Base-by-base conservation (phyloP, 768 basidiomycete species). In the Leccinum subtestaceum region DNA sequence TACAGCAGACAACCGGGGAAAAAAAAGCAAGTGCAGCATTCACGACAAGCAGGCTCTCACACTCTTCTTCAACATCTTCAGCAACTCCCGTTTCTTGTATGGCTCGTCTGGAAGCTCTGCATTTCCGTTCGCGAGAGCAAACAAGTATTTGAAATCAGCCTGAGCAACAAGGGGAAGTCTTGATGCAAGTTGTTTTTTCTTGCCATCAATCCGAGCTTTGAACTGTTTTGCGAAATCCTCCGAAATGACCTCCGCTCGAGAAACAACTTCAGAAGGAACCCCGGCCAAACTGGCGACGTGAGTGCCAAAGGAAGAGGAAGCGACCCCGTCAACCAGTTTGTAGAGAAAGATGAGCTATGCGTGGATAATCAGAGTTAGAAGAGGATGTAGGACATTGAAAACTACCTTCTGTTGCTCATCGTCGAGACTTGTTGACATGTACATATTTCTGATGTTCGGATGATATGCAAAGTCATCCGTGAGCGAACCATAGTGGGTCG, bases 231-330 rank as follows among this genome's bases (percentile, higher is more conserved):
- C 91, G 69, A 95, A 95, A 67, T 91, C 87, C 55, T 84, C 84
- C 13, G 95, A 97, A 50, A 98, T 84, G 25, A 83, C 73, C 63
- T 95, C 93, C 4, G 97, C 97, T 4, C 97, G 85, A 60, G 89
- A 80, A 43, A 99, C 93, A 15, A 99, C 91, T 8, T 83, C 79
- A 13, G 80, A 70, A 1, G 95, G 94, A 0, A 98, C 93, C 5
- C 96, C 97, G 4, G 96, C 97, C 48, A 99, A 81, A 64, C 88
- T 91, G 29, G 97, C 97, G 46, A 98, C 96, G 68, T 96, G 94
- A 1, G 94, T 94, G 9, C 93, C 94, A 66, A 95, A 95, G 0
- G 93, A 94, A 17, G 89, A 91, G 34, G 86, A 83, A 0, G 93
- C 92, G n/a, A 86, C 87, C 13, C 92, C 92, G 31, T 88, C 84